phyloP scores from a whole-genome alignment of 345 rosid genomes.

The Pugionium cornutum region DNA sequence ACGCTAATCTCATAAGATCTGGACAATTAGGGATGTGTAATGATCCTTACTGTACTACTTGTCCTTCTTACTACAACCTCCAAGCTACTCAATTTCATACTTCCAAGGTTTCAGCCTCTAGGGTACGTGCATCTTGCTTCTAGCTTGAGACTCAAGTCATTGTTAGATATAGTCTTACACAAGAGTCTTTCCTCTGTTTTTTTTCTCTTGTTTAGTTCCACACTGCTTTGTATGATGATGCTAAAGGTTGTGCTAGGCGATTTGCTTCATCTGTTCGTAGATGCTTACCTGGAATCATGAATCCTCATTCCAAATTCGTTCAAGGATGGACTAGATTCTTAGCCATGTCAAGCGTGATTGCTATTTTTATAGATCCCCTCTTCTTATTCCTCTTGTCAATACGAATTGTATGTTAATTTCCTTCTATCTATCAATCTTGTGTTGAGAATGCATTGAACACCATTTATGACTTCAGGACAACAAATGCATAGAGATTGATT shows the following conservation, averaged over 20 bases:
- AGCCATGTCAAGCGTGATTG: conserved; percentile 67
- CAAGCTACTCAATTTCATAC: conserved; percentile 42
- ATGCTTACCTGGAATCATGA: conserved; percentile 65
- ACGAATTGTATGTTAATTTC: conserved; percentile 39
- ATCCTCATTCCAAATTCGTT: conserved; percentile 70
- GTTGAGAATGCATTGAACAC: not conserved
- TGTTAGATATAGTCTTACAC: conserved; percentile 7
- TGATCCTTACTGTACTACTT: conserved; percentile 92
- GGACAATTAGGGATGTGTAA: conserved; percentile 83
- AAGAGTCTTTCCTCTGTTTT: not conserved
- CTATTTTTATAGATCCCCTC: conserved; percentile 78
- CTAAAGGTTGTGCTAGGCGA: conserved; percentile 79
- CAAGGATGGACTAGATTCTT: conserved; percentile 72
- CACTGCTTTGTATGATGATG: conserved; percentile 70
- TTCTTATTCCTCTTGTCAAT: conserved; percentile 73
- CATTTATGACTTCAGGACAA: conserved; percentile 43
- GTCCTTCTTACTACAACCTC: conserved; percentile 64
- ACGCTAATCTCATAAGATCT: conserved; percentile 74
- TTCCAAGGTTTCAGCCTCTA: conserved; percentile 49
- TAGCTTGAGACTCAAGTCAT: conserved; percentile 5
- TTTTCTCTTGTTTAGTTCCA: conserved; percentile 53
- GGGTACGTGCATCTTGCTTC: conserved; percentile 36
- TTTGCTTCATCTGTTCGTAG: conserved; percentile 40
- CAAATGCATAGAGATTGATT: conserved; percentile 56
- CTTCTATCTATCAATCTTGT: no score